A percentile compares a stretch with the other conserved stretches of the same genome.
These are phyloP conservation scores for Hymenochaete sp. DNA, from an alignment of 1,284 basidiomycete species.

Conservation along the genomic window DNA sequence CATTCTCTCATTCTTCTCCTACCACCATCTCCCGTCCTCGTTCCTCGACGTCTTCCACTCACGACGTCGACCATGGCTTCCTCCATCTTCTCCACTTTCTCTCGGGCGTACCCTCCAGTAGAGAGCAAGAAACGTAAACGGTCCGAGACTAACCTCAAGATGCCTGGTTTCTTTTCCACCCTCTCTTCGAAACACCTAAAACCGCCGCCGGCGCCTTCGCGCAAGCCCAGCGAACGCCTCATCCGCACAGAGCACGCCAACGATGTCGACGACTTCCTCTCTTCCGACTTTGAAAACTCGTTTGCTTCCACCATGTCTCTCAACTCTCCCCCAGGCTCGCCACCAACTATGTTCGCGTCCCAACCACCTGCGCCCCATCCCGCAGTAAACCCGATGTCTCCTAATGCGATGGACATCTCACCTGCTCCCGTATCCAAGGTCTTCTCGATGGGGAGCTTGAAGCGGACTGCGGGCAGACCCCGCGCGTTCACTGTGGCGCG, in stretches of 20 bases:
- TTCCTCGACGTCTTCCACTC: background rate
- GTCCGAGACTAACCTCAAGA: slow-evolving; percentile 27
- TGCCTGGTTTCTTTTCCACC: slow-evolving; percentile 42
- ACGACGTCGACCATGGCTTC: background rate
- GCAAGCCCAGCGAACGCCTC: slow-evolving; percentile 37
- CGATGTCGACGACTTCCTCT: slow-evolving; percentile 57
- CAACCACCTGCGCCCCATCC: slow-evolving; percentile 6
- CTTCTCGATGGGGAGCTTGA: slow-evolving; percentile 5
- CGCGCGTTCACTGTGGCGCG: slow-evolving; percentile 53
- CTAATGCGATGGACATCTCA: slow-evolving; percentile 67
- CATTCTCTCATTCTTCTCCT: no score
- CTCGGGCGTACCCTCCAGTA: slow-evolving; percentile 20
- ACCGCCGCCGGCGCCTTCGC: slow-evolving; percentile 41
- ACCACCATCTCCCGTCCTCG: slow-evolving; percentile 1
- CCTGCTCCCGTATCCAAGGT: slow-evolving; percentile 39
- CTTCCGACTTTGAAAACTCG: slow-evolving; percentile 66
- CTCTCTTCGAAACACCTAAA: slow-evolving; percentile 38
- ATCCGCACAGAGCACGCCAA: slow-evolving; percentile 31
- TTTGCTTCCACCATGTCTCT: slow-evolving; percentile 75
- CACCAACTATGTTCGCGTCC: slow-evolving; percentile 23
- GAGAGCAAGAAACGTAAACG: slow-evolving; percentile 19
- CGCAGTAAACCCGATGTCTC: slow-evolving; percentile 6
- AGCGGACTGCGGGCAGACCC: slow-evolving; percentile 31
- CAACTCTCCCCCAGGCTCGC: slow-evolving; percentile 52
- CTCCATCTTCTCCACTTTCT: slow-evolving; percentile 13